These are phyloP conservation scores for Neofusicoccum cordaticola DNA, from an alignment of 2,329 filamentous ascomycete species.

Conservation along the genomic window DNA sequence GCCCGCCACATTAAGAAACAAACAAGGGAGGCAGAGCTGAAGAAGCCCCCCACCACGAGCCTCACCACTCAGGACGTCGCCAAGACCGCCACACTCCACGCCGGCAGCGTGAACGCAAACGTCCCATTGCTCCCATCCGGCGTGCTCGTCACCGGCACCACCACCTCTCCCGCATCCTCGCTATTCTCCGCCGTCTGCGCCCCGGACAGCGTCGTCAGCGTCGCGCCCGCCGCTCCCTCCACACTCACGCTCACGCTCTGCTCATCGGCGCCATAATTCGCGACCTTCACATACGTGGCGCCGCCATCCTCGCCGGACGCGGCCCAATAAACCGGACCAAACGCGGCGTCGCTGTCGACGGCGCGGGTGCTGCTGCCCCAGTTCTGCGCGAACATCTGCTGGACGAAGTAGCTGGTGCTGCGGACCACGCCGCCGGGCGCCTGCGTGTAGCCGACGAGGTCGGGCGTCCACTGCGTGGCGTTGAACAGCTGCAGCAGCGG, in stretches of 20 bases:
- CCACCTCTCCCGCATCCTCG: not conserved
- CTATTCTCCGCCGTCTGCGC: not conserved
- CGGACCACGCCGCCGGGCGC: not conserved
- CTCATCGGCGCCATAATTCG: conserved; percentile 8
- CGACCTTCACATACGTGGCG: conserved; percentile 5
- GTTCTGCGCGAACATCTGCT: conserved; percentile 15
- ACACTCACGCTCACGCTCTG: not conserved
- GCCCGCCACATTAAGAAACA: too few species aligned
- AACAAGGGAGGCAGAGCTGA: too few species aligned
- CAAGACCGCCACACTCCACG: conserved; percentile 28
- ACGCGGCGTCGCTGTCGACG: not conserved
- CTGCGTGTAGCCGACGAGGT: conserved; percentile 8
- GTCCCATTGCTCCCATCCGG: not conserved
- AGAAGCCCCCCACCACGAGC: too few species aligned
- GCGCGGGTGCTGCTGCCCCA: not conserved
- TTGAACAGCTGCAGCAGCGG: conserved; percentile 15
- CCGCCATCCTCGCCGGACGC: not conserved
- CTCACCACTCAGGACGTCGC: not conserved
- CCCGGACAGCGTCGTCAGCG: not conserved
- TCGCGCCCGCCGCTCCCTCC: not conserved
- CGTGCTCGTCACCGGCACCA: not conserved
- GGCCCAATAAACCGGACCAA: conserved; percentile 3
- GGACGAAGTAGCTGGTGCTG: conserved; percentile 11
- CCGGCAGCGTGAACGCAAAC: not conserved
- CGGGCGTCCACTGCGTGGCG: conserved; percentile 12